Evolutionary conservation across 352 stramenopile genomes (phyloP), one percentile per base, ranked within the genome.

Genomic region (Phytopythium aichiense): DNA sequence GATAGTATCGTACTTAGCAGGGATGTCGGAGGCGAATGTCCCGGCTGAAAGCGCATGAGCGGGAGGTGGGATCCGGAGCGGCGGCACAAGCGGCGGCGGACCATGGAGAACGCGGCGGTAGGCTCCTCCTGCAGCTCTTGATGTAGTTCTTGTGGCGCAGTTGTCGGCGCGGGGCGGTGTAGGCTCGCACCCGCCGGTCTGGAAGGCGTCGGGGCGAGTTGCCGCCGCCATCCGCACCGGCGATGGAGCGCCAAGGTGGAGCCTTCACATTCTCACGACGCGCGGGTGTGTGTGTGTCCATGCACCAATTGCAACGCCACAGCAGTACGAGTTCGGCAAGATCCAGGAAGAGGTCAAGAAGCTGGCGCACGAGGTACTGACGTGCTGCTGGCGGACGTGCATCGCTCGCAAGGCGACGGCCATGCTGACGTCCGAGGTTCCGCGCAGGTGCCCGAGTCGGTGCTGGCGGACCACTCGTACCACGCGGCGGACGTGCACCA

Each of bases 311-410:
- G 35, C 35, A 16, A 16, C 12, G 35, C 35, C 35, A 15, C 30
- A 35, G 45, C 50, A 92, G 83, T 96, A 96, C 63, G 74, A 84
- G 61, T 96, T 96, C 69, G 76, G 79, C 58, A 73, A 77, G 61
- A 94, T 96, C 62, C 85, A 96, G 67, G 77, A 83, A 53, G 87
- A 96, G 64, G 87, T 93, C 64, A 94, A 96, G 75, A 88, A 90
- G 64, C 87, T 94, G 57, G 80, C 77, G 2, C 76, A 90, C 38
- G 81, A 94, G 70, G 87, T 94, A 48, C 8, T 33, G 13, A 16
- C 23, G 23, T 53, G 23, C 13, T 4, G 2, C 23, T 46, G 18
- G 40, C 20, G 16, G 5, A 23, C 18, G 12, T 8, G 35, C 35
- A 40, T 2, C 18, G 9, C 40, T 45, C 40, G 7, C 40, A 22